Base-by-base conservation (phyloP, 768 basidiomycete genomes). In the Suillus weaverae region DNA sequence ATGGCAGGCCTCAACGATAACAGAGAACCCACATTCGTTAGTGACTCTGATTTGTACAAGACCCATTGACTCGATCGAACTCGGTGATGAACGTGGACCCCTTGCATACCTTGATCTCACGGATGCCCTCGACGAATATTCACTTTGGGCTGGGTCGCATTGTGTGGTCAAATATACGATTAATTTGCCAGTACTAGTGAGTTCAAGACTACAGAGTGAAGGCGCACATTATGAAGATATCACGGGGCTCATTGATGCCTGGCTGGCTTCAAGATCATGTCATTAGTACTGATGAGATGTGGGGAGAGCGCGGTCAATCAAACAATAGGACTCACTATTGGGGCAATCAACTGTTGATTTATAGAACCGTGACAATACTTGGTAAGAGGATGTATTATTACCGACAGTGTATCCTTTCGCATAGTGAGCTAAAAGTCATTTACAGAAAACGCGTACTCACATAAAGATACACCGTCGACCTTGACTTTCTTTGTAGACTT, bases 401-500 rank as follows among this genome's bases (percentile, higher is more conserved):
- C 26, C 5, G 48, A 50, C 22, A 26, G 3, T 5, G 51, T 10
- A 32, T 68, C 83, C 76, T 59, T 80, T 78, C 65, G 77, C 72
- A 67, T 83, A 83, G 62, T 78, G 72, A n/a, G 72, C 79, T 82
- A 67, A 14, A 36, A 36, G 36, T 14, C 59, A 18, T n/a, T 62
- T 32, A 50, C 22, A 61, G 53, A n/a, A 36, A 20, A 26, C 18
- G 4, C 13, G 14, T 20, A 69, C 81, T 57, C 60, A 84, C 84
- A 74, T 36, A 74, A 63, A 9, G 73, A 65, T 16, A 33, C 9
- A 36, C 71, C 69, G 20, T 76, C 74, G 1, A 71, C 57, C 67
- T 78, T 85, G 3, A 68, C 63, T 65, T 80, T 85, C 78, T 84
- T 84, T 22, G 72, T 66, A 8, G 74, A 75, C 20, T 72, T 66